Conservation (phyloP, 176 grass and related monocot species). For the Melocanna baccifera region DNA sequence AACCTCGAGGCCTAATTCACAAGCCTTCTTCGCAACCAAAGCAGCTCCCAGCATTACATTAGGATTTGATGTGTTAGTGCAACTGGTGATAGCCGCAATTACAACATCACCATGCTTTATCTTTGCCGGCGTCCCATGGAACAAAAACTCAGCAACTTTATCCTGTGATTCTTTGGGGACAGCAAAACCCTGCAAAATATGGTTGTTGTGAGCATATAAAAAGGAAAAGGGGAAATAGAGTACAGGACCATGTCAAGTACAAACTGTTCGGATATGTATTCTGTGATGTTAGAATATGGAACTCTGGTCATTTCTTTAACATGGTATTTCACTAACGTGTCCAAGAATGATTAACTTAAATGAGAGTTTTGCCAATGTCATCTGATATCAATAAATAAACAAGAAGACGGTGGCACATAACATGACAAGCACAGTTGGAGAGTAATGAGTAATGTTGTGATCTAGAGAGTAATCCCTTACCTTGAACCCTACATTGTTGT, state of each 20-base stretch:
- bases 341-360: not conserved
- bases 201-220: constrained; percentile 6
- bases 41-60: constrained; percentile 98
- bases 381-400: constrained; percentile 1
- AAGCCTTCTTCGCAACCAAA: constrained; percentile 96
- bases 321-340: not conserved
- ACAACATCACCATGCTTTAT: constrained; percentile 97
- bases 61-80: constrained; percentile 98
- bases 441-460: not conserved
- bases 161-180: constrained; percentile 89
- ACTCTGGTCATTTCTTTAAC: not conserved
- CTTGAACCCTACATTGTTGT: constrained; percentile 96
- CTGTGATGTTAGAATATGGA: not conserved
- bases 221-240: not conserved
- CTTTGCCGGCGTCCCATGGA: constrained; percentile 75
- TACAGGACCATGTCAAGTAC: not conserved
- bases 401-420: not conserved
- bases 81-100: constrained; percentile 97
- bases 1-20: constrained; percentile 95
- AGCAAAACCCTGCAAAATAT: constrained; percentile 82
- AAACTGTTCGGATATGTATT: not conserved
- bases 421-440: not conserved
- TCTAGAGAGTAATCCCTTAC: constrained; percentile 27
- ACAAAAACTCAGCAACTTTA: constrained; percentile 86
- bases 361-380: not conserved